Evolutionary conservation across 2,329 filamentous ascomycete species (phyloP), one percentile per base, ranked within the genome.

Genomic region (Phaeosphaeriaceae sp.): DNA sequence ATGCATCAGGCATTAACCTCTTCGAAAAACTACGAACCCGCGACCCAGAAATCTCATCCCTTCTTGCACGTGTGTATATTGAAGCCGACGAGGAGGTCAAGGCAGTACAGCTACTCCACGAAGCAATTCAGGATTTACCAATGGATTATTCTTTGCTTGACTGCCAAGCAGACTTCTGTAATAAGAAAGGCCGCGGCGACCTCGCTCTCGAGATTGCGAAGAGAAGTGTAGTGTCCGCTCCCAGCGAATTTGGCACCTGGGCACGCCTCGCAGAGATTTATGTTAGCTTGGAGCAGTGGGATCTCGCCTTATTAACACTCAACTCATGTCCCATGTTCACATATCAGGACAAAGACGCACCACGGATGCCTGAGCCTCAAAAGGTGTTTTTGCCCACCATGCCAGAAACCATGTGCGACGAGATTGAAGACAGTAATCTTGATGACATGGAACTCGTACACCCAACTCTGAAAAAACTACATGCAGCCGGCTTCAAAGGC

Each of bases 251-350:
- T 68, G 90, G 90, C 45, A 97, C 94, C 0, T 99, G 94, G 94
- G 93, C 94, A 48, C 83, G 92, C 48, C 76, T 99, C 56, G 92
- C 92, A 2, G 91, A 97, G 70, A 89, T 97, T 26, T 99, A 99
- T 63, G 90, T 97, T 46, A 85, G 88, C 41, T 85, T 96, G 76
- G 94, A 99, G 71, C 90, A 96, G 69, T 99, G 94, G 92, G 94
- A 97, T 68, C 86, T 97, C 61, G 94, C 94, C 0, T 82, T 99
- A 18, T 87, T 96, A 4, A 97, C 94, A 3, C 82, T 99, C 43
- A 99, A 99, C 76, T 99, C 94, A 15, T 99, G 94, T 73, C 94
- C 94, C 7, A 99, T 99, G 94, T 99, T 99, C 74, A 99, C 94
- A 6, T 97, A 99, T 74, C 94, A 97, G 74, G 94, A 99, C 75